These are phyloP conservation scores for Zygotorulaspora sp. DNA, from an alignment of 805 yeast genomes.

Conservation along the genomic window DNA sequence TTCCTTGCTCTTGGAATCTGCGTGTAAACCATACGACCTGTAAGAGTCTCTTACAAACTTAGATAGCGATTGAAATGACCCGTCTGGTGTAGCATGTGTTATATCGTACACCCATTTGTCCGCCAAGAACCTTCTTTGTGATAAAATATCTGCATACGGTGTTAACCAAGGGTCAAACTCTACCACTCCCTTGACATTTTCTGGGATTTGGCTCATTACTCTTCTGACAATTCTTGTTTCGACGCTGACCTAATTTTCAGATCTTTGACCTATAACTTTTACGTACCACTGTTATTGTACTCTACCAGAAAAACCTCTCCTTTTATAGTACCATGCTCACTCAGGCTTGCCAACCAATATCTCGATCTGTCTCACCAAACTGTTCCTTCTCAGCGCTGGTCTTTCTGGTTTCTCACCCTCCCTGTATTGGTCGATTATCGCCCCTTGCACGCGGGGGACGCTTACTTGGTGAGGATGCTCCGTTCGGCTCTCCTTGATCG, in stretches of 20 bases:
- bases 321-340: no score
- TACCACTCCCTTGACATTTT: conserved; percentile 54
- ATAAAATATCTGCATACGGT: conserved; percentile 67
- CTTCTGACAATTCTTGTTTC: no score
- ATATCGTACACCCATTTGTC: conserved; percentile 58
- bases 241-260: no score
- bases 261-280: no score
- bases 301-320: no score
- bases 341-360: no score
- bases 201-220: conserved; percentile 25
- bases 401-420: not conserved
- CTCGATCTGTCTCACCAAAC: no score
- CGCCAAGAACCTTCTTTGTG: conserved; percentile 62
- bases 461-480: no score
- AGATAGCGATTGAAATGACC: conserved; percentile 59
- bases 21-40: conserved; percentile 71
- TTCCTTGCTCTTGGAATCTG: conserved; percentile 45
- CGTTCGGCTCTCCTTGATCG: not conserved
- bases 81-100: conserved; percentile 32
- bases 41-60: conserved; percentile 71
- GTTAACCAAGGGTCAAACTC: conserved; percentile 81
- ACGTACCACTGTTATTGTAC: no score
- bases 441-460: conserved; percentile 1
- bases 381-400: not conserved
- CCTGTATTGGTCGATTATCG: conserved; percentile 1